Conservation (phyloP, 2,329 filamentous ascomycete species). For the Penicillium glabrum region DNA sequence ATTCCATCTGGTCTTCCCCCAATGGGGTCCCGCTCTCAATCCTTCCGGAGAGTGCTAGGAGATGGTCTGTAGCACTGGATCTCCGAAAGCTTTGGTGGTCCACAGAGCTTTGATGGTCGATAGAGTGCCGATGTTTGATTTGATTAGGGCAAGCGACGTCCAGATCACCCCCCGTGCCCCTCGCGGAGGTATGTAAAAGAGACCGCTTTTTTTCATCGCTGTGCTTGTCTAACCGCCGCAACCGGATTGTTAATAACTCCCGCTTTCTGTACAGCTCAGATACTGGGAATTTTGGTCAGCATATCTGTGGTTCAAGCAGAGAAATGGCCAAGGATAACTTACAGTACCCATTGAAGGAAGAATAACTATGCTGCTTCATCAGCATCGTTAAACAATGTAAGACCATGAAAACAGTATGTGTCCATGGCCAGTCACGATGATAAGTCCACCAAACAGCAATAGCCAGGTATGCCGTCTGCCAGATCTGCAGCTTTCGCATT, state of each 20-base stretch:
- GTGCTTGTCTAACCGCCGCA: constrained; percentile 9
- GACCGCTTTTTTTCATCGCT: not conserved
- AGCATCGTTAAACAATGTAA: constrained; percentile 72
- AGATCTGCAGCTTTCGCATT: constrained; percentile 49
- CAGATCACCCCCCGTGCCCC: not conserved
- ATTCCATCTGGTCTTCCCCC: constrained; percentile 53
- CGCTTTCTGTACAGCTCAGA: constrained; percentile 60
- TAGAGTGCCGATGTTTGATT: constrained; percentile 47
- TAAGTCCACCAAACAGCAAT: constrained; percentile 65
- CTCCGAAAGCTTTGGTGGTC: constrained; percentile 11
- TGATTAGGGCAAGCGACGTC: constrained; percentile 8
- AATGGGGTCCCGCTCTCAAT: constrained; percentile 63
- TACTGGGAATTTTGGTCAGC: constrained; percentile 34
- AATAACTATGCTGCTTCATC: constrained; percentile 74
- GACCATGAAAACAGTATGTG: constrained; percentile 71
- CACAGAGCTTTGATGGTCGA: not conserved
- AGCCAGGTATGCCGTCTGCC: constrained; percentile 66
- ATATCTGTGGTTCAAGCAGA: not conserved
- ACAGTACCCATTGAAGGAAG: constrained; percentile 74
- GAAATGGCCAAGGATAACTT: constrained; percentile 16
- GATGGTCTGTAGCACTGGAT: constrained; percentile 48
- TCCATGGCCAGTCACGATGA: constrained; percentile 77
- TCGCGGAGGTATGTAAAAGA: not conserved
- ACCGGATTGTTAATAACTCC: constrained; percentile 21
- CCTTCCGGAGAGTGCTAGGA: constrained; percentile 61